Evolutionary conservation across 2,329 filamentous ascomycete genomes (phyloP), one percentile per base, ranked within the genome.

Genomic region (Aspergillus spinulosporus): DNA sequence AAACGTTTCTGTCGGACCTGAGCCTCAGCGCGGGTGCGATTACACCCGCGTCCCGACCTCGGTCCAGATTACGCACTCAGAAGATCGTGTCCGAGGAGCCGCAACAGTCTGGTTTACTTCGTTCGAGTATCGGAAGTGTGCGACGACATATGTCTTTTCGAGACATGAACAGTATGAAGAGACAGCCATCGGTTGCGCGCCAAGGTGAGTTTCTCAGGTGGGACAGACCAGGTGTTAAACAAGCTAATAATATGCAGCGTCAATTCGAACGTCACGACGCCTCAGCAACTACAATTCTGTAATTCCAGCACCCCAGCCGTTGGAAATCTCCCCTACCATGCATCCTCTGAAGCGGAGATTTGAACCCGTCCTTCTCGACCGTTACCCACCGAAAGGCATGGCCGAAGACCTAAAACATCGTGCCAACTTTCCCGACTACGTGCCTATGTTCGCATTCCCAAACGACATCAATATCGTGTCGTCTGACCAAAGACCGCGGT

Each of bases 391-490:
- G 12, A 90, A 91, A 70, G 84, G 85, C 62, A 88, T 91, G 69
- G 81, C 86, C 21, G 92, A 96, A 57, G 92, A 97, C 64, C 75
- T 88, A 50, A 85, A 89, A 64, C 83, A 88, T 66, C 84, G 94
- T 68, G 92, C 91, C 52, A 87, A 84, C 56, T 97, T 99, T 69
- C 94, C 94, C 0, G 94, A 99, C 70, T 99, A 97, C 68, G 91
- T 99, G 14, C 94, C 94, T 55, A 97, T 99, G 94, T 99, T 99
- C 74, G 92, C 94, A 52, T 99, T 97, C 67, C 94, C 94, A 45
- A 97, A 97, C 74, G 94, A 99, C 72, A 94, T 99, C 65, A 92
- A 92, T 61, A 94, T 99, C 51, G 90, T 97, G 7, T 97, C 94
- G 1, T 92, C 92, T 1, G 94, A 99, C 68, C 91, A 96, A 71